Evolutionary conservation across 257 asterid species (phyloP).

Genomic region (Gentiana dahurica): DNA sequence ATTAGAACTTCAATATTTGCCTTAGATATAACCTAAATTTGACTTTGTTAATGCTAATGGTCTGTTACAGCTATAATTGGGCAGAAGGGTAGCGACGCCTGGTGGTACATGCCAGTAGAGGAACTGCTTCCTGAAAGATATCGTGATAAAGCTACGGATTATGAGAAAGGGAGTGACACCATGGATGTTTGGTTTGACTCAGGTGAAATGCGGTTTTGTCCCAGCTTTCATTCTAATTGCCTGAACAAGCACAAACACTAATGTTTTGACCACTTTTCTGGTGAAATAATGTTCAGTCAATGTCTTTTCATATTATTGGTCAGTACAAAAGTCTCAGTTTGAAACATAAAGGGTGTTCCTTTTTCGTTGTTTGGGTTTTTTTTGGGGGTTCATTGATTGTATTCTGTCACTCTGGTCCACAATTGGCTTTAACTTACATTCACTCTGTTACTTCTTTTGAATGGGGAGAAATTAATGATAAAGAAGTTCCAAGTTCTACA

Average conservation of each 20-base stretch:
- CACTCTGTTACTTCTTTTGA: too few species aligned
- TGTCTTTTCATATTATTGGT: too few species aligned
- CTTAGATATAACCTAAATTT: not conserved
- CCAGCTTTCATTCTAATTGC: not conserved
- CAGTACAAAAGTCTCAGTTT: too few species aligned
- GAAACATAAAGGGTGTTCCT: too few species aligned
- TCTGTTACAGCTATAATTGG: slow-evolving; percentile 72
- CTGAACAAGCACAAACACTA: not conserved
- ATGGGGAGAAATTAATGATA: too few species aligned
- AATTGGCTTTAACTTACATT: too few species aligned
- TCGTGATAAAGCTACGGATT: slow-evolving; percentile 61
- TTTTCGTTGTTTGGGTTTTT: too few species aligned
- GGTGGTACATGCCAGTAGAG: slow-evolving; percentile 97
- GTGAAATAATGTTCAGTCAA: too few species aligned
- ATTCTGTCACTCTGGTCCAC: too few species aligned
- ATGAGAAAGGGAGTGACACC: slow-evolving; percentile 81
- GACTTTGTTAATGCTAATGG: slow-evolving; percentile 5
- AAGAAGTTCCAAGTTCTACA: too few species aligned
- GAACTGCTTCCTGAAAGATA: slow-evolving; percentile 88
- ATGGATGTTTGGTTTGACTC: slow-evolving; percentile 99
- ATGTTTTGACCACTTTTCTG: not conserved
- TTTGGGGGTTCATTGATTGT: too few species aligned
- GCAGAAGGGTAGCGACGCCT: slow-evolving; percentile 96
- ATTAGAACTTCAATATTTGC: not conserved
- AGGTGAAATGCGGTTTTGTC: slow-evolving; percentile 29